These are phyloP conservation scores for Aspergillus oerlinghausenensis DNA, from an alignment of 2,329 filamentous ascomycete genomes.

Conservation along the genomic window DNA sequence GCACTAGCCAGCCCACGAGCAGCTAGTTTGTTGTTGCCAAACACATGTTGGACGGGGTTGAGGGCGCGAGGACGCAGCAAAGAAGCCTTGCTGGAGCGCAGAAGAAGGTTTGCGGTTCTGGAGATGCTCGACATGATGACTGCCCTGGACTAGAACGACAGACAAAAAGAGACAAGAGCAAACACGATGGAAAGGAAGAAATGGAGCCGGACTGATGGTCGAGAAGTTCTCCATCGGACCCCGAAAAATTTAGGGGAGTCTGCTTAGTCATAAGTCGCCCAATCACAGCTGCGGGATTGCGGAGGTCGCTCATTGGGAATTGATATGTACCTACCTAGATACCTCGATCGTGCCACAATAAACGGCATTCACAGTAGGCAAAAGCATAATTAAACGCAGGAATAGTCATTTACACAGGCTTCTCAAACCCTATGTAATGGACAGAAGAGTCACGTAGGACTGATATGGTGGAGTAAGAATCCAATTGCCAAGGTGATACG, in stretches of 20 bases:
- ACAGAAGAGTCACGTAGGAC: neutral
- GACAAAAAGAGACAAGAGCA: conserved; percentile 23
- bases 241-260: conserved; percentile 32
- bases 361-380: neutral
- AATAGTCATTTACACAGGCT: neutral
- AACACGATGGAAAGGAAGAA: conserved; percentile 26
- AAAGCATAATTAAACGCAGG: neutral
- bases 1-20: conserved; percentile 56
- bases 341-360: neutral
- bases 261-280: conserved; percentile 37
- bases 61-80: conserved; percentile 63
- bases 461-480: neutral
- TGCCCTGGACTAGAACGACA: conserved; percentile 28
- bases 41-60: conserved; percentile 67
- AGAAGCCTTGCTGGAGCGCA: conserved; percentile 75
- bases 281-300: conserved; percentile 30
- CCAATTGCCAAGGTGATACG: neutral
- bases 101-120: conserved; percentile 70
- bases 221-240: conserved; percentile 19
- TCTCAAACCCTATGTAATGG: neutral
- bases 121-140: conserved; percentile 74
- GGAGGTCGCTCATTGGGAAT: conserved; percentile 12
- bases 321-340: neutral
- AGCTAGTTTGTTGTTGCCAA: conserved; percentile 42
- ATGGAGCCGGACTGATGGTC: conserved; percentile 13